phyloP scores from a whole-genome alignment of 2,329 filamentous ascomycete genomes.

The Calcarisporium arbuscula region DNA sequence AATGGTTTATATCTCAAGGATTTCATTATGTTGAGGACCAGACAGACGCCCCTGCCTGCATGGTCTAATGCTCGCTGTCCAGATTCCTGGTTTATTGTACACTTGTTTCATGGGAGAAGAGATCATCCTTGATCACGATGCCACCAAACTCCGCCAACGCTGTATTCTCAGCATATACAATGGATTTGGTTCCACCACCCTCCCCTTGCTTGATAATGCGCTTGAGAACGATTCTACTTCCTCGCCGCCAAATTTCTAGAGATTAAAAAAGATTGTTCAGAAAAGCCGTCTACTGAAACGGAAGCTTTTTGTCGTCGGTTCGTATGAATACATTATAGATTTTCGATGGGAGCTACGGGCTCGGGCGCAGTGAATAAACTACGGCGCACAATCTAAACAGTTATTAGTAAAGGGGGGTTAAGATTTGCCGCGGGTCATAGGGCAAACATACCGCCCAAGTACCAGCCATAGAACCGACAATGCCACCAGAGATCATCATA shows the following conservation, averaged over 20 bases:
- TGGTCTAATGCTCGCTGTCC: slow-evolving; percentile 41
- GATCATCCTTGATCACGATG: slow-evolving; percentile 40
- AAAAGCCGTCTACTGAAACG: background rate
- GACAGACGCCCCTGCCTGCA: slow-evolving; percentile 28
- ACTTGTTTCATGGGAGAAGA: slow-evolving; percentile 45
- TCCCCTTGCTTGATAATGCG: slow-evolving; percentile 11
- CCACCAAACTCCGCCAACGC: slow-evolving; percentile 14
- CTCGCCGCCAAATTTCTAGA: slow-evolving; percentile 9
- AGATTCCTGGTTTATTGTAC: slow-evolving; percentile 42
- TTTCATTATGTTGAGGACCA: slow-evolving; percentile 22
- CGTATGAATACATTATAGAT: slow-evolving; percentile 20
- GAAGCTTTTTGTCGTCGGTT: background rate
- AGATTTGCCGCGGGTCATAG: slow-evolving; percentile 1
- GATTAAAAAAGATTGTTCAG: too few species aligned
- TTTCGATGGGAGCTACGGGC: slow-evolving; percentile 18
- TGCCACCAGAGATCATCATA: slow-evolving; percentile 89
- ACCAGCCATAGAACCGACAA: slow-evolving; percentile 81
- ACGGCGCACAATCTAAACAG: slow-evolving; percentile 28
- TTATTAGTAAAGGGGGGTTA: background rate
- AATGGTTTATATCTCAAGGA: too few species aligned
- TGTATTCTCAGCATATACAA: slow-evolving; percentile 25
- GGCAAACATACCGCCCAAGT: slow-evolving; percentile 74
- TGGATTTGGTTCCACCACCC: slow-evolving; percentile 9
- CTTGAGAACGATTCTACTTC: slow-evolving; percentile 7
- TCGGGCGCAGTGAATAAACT: slow-evolving; percentile 36